Evolutionary conservation across 352 stramenopile species (phyloP).

Genomic region (Pythium brachiatum): DNA sequence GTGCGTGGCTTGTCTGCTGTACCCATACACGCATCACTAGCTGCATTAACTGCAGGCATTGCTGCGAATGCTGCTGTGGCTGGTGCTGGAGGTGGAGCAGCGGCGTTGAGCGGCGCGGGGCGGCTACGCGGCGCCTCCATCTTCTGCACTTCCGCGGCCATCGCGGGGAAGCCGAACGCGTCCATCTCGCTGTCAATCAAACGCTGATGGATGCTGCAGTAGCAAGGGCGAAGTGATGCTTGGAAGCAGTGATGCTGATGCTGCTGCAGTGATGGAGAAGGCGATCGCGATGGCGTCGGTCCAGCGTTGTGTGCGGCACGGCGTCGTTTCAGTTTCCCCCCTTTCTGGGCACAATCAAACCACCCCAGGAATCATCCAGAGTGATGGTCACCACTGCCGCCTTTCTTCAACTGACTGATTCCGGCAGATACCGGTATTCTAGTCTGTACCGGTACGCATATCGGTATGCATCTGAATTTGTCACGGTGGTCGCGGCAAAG

Average conservation of each 20-base stretch:
- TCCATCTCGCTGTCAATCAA: constrained; percentile 15
- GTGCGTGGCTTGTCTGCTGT: background rate
- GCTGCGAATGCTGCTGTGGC: background rate
- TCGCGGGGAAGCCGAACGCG: constrained; percentile 20
- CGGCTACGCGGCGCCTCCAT: constrained; percentile 6
- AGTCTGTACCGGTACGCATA: background rate
- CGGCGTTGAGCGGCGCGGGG: background rate
- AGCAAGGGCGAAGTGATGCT: background rate
- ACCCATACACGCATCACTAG: background rate
- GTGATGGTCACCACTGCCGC: constrained; percentile 17
- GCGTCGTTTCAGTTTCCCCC: constrained; percentile 28
- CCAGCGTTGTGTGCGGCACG: background rate
- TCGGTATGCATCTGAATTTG: background rate
- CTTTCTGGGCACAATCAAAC: background rate
- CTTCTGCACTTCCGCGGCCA: constrained; percentile 26
- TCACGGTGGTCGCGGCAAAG: constrained; percentile 7
- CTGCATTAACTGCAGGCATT: background rate
- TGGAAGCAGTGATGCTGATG: background rate
- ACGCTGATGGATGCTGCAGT: background rate
- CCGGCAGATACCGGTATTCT: constrained; percentile 13
- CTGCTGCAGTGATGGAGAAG: background rate
- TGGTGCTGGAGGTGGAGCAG: background rate
- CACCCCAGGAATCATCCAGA: background rate
- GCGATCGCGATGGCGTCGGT: background rate
- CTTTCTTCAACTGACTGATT: constrained; percentile 17